Evolutionary conservation across 768 basidiomycete genomes (phyloP).

Genomic region (Tulasnella calospora): DNA sequence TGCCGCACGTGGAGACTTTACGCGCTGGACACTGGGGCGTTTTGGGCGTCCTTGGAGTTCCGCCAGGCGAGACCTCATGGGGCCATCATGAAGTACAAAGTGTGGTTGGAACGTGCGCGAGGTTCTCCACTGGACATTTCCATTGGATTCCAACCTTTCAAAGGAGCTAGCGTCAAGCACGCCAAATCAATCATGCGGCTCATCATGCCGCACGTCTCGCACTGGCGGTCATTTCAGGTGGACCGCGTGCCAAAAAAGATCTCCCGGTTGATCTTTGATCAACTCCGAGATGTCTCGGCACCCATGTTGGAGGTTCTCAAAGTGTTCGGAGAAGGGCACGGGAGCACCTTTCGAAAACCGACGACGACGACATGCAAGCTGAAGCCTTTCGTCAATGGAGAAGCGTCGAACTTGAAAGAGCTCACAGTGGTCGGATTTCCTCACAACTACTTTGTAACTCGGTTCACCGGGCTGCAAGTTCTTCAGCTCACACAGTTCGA

Average conservation of each 20-base stretch:
- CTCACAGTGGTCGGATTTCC: neutral
- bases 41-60: neutral
- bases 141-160: neutral
- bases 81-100: neutral
- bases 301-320: constrained; percentile 64
- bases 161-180: neutral
- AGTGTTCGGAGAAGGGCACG: constrained; percentile 48
- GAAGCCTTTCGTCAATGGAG: neutral
- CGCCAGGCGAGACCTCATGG: neutral
- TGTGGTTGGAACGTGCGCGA: neutral
- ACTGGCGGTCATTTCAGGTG: constrained; percentile 38
- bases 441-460: neutral
- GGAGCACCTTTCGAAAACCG: too few species aligned
- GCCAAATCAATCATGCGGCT: neutral
- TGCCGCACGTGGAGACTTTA: constrained; percentile 1
- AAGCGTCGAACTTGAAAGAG: neutral
- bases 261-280: constrained; percentile 55
- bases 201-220: neutral
- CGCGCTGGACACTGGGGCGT: neutral
- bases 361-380: neutral
- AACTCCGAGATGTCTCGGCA: constrained; percentile 46
- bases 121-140: neutral
- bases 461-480: neutral
- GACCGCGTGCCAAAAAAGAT: neutral
- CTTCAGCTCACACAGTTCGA: neutral